Evolutionary conservation across 2,329 filamentous ascomycete genomes (phyloP).

Genomic region (Hypoxylon sp.): DNA sequence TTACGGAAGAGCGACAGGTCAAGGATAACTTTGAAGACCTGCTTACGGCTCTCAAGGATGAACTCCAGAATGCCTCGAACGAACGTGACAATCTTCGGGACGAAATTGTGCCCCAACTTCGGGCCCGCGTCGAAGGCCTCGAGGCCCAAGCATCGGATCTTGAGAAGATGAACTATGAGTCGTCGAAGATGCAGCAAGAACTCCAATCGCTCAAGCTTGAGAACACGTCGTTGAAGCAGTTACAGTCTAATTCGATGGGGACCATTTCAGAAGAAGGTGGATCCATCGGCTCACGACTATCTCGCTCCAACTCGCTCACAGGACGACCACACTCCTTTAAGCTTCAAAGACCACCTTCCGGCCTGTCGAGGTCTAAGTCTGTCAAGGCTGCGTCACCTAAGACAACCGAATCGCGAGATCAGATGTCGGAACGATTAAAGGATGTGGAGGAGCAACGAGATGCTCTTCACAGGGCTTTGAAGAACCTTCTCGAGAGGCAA

Average conservation of each 20-base stretch:
- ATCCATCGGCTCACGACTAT: constrained; percentile 54
- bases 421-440: constrained; percentile 82
- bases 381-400: constrained; percentile 58
- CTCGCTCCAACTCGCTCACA: constrained; percentile 56
- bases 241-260: constrained; percentile 47
- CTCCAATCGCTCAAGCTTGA: constrained; percentile 76
- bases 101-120: constrained; percentile 84
- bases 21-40: constrained; percentile 97
- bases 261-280: constrained; percentile 53
- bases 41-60: constrained; percentile 82
- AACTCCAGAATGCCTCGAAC: constrained; percentile 84
- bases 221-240: constrained; percentile 66
- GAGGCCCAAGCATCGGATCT: constrained; percentile 79
- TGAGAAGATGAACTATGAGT: constrained; percentile 81
- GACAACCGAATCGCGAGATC: constrained; percentile 69
- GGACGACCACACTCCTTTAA: constrained; percentile 62
- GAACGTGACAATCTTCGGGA: constrained; percentile 94
- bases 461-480: constrained; percentile 87
- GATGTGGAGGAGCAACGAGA: constrained; percentile 95
- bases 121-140: constrained; percentile 80
- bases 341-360: constrained; percentile 54
- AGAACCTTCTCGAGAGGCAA: constrained; percentile 85
- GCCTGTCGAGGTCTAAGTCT: constrained; percentile 70
- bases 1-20: constrained; percentile 85
- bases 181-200: constrained; percentile 88